Percentiles rank a stretch among this genome's conserved stretches.
phyloP scores from a whole-genome alignment of 352 stramenopile genomes.

The Pythium dissimile region DNA sequence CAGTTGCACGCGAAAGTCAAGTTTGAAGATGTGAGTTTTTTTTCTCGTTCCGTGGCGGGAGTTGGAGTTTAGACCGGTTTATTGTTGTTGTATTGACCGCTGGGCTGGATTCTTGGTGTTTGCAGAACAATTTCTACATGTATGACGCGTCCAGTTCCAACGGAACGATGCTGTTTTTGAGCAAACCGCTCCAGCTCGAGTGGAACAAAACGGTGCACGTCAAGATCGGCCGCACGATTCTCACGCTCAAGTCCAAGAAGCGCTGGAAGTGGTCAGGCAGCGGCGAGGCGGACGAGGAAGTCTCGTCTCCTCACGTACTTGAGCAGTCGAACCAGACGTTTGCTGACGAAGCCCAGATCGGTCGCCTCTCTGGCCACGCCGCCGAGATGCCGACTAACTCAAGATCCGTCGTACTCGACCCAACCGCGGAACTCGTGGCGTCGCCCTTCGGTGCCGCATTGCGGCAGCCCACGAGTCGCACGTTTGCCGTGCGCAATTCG shows the following conservation, averaged over 20 bases:
- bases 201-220: constrained; percentile 83
- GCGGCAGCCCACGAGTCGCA: constrained; percentile 25
- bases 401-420: constrained; percentile 9
- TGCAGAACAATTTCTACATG: constrained; percentile 74
- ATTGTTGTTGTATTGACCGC: not conserved
- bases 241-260: constrained; percentile 83
- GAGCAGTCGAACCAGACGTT: constrained; percentile 3
- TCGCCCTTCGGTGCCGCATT: constrained; percentile 21
- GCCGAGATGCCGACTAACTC: not conserved
- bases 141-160: constrained; percentile 79
- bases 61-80: not conserved
- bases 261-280: constrained; percentile 74
- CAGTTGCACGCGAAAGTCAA: constrained; percentile 83
- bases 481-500: constrained; percentile 10
- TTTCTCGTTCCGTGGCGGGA: not conserved
- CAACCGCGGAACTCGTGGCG: constrained; percentile 23
- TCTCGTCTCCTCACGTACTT: constrained; percentile 1
- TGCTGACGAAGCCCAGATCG: not conserved
- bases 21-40: constrained; percentile 65
- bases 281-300: constrained; percentile 22
- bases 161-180: constrained; percentile 83
- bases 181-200: constrained; percentile 71
- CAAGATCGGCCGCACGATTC: constrained; percentile 81
- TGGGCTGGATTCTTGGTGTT: not conserved
- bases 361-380: constrained; percentile 3